Conservation (phyloP, 1,284 basidiomycete genomes). For the Naganishia liquefaciens region DNA sequence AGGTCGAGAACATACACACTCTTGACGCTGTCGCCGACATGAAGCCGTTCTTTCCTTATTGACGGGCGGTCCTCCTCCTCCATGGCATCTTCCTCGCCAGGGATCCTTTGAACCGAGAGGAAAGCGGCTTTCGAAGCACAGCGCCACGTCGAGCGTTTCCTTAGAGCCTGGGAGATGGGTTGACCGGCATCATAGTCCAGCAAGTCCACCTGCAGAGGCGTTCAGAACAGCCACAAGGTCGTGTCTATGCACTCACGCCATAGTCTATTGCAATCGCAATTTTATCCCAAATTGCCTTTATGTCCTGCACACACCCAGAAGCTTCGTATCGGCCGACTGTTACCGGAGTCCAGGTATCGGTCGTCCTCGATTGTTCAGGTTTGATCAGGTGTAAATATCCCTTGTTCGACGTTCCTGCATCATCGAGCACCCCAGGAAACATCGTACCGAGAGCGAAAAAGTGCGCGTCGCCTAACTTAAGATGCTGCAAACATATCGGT, state of each 20-base stretch:
- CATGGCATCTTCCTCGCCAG: slow-evolving; percentile 27
- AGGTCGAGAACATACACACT: slow-evolving; percentile 73
- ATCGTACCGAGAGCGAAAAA: slow-evolving; percentile 52
- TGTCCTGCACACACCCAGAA: slow-evolving; percentile 47
- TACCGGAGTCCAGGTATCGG: slow-evolving; percentile 35
- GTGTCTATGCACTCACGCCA: slow-evolving; percentile 59
- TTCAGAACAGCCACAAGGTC: neutral
- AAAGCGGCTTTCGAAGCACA: slow-evolving; percentile 39
- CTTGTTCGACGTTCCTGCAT: slow-evolving; percentile 32
- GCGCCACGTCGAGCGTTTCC: slow-evolving; percentile 12
- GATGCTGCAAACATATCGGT: slow-evolving; percentile 32
- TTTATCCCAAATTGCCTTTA: slow-evolving; percentile 48
- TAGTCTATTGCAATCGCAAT: slow-evolving; percentile 70
- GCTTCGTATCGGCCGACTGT: slow-evolving; percentile 37
- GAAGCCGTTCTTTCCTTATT: slow-evolving; percentile 56
- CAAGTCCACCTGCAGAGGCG: slow-evolving; percentile 6
- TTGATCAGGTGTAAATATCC: slow-evolving; percentile 37
- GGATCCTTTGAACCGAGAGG: slow-evolving; percentile 24
- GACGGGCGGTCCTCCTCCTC: slow-evolving; percentile 46
- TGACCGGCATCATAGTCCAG: slow-evolving; percentile 1
- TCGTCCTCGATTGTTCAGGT: slow-evolving; percentile 37
- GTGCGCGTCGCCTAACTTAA: slow-evolving; percentile 35
- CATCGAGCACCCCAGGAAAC: slow-evolving; percentile 41
- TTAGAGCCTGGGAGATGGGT: neutral
- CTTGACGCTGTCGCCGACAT: slow-evolving; percentile 76